Conservation (phyloP, 208 protist species). For the Trypanosomatidae sp. region DNA sequence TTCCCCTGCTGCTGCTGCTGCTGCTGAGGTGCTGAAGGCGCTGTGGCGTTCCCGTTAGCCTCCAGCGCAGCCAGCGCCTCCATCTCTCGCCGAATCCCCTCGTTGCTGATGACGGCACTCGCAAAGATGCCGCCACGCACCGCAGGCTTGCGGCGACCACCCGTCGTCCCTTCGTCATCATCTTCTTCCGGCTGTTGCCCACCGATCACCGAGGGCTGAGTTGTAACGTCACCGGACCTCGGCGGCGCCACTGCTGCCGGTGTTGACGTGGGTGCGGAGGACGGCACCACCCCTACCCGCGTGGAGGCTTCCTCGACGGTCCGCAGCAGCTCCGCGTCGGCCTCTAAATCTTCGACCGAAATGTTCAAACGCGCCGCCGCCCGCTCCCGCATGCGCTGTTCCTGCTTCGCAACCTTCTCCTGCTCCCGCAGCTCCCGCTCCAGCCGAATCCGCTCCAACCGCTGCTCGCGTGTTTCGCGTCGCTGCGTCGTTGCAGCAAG, state of each 20-base stretch:
- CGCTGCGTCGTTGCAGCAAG: conserved; percentile 27
- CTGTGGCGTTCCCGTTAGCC: no score
- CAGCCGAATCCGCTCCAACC: conserved; percentile 60
- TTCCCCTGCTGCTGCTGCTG: conserved; percentile 23
- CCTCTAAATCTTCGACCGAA: conserved; percentile 68
- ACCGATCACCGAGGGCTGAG: no score
- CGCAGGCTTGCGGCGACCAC: conserved; percentile 15
- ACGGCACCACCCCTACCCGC: no score
- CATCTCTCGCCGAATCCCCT: conserved; percentile 76
- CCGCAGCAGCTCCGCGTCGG: conserved; percentile 58
- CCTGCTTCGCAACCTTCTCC: conserved; percentile 57
- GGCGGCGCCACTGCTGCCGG: no score
- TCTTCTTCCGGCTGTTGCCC: no score
- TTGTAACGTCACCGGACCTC: no score
- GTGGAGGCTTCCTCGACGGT: conserved; percentile 48
- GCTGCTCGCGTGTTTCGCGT: conserved; percentile 69
- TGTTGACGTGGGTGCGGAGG: no score
- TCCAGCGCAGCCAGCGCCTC: no score
- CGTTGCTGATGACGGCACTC: conserved; percentile 70
- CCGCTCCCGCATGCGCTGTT: conserved; percentile 55
- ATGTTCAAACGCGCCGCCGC: conserved; percentile 66
- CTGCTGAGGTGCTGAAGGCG: no score
- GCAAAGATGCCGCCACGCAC: conserved; percentile 51
- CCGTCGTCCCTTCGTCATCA: conserved; percentile 26
- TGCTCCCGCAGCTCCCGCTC: conserved; percentile 75